Conservation (phyloP, 352 stramenopile species). For the Phytopythium mirpurense region DNA sequence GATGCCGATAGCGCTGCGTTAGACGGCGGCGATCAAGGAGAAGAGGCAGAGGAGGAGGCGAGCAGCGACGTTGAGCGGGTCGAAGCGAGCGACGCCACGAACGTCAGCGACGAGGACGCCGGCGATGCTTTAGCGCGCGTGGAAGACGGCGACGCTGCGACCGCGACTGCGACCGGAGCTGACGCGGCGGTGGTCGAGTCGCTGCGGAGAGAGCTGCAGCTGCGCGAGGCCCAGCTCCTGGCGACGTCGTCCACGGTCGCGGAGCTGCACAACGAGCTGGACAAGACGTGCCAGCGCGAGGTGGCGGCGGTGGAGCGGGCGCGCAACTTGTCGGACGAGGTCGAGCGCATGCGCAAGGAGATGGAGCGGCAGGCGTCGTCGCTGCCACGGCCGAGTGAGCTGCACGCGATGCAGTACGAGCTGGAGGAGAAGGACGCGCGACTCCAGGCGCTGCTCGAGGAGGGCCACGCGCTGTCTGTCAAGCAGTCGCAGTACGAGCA, state of each 20-base stretch:
- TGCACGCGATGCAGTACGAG: conserved; percentile 55
- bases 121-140: too few species aligned
- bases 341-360: conserved; percentile 56
- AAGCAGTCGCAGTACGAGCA: conserved; percentile 77
- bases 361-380: conserved; percentile 31
- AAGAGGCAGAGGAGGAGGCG: neutral
- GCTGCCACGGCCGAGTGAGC: conserved; percentile 14
- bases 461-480: conserved; percentile 69
- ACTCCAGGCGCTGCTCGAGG: conserved; percentile 57
- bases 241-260: conserved; percentile 54
- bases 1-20: neutral
- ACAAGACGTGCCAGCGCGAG: conserved; percentile 64
- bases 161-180: neutral
- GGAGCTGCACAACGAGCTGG: conserved; percentile 72
- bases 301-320: conserved; percentile 53
- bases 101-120: neutral
- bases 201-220: conserved; percentile 34
- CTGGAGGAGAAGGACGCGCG: conserved; percentile 72
- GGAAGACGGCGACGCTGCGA: neutral
- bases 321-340: conserved; percentile 55
- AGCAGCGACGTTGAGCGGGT: neutral
- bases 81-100: neutral
- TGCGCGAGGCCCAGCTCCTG: conserved; percentile 64
- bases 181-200: conserved; percentile 10
- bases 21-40: neutral